phyloP scores from a whole-genome alignment of 176 grass and related monocot genomes.

The Cymbopogon citratus region DNA sequence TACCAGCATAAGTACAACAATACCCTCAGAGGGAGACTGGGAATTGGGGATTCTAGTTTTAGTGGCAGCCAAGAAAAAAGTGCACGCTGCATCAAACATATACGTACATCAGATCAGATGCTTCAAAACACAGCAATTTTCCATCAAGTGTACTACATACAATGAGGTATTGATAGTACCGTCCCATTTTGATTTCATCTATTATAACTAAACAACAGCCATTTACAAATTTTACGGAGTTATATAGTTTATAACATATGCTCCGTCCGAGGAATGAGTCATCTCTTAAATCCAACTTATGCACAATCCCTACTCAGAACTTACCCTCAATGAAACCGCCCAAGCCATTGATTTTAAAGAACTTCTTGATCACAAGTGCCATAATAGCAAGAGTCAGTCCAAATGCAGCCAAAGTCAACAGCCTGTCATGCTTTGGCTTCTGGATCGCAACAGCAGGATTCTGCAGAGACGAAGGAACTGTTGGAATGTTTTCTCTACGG shows the following conservation, averaged over 20 bases:
- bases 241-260: conserved; percentile 6
- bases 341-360: conserved; percentile 63
- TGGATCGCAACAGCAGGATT: conserved; percentile 33
- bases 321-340: conserved; percentile 71
- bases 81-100: not conserved
- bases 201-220: conserved; percentile 29
- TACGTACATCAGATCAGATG: not conserved
- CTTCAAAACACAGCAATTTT: conserved; percentile 11
- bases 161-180: not conserved
- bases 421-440: conserved; percentile 68
- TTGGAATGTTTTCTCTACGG: conserved; percentile 32
- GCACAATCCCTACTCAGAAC: conserved; percentile 49
- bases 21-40: not conserved
- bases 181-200: conserved; percentile 16
- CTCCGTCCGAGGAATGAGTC: not conserved
- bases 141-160: conserved; percentile 35
- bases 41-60: not conserved
- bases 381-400: conserved; percentile 80
- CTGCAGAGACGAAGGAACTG: conserved; percentile 4
- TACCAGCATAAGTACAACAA: not conserved
- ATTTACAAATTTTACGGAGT: conserved; percentile 33
- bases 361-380: conserved; percentile 84
- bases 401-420: conserved; percentile 74
- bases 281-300: conserved; percentile 22
- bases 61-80: not conserved